Percentiles rank a stretch among this genome's conserved stretches.
Evolutionary conservation across 768 basidiomycete genomes (phyloP).

Genomic region (Tricholomella constricta): DNA sequence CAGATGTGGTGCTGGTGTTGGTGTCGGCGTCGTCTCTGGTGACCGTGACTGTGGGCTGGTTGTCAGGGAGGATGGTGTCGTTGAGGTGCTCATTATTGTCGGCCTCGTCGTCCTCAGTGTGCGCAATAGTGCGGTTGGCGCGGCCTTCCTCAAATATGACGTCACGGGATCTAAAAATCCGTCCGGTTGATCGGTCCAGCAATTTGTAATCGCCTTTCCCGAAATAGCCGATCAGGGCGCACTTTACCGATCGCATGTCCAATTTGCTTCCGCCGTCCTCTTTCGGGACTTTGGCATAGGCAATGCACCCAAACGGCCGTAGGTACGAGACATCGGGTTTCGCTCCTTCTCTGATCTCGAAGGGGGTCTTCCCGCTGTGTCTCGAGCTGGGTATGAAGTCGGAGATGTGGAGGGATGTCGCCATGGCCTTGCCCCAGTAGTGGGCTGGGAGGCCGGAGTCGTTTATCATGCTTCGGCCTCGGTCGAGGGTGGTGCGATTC

Average conservation of each 20-base stretch:
- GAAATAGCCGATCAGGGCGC: too few species aligned
- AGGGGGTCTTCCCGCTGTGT: constrained; percentile 4
- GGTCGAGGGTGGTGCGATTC: background rate
- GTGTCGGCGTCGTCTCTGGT: too few species aligned
- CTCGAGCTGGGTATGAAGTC: constrained; percentile 11
- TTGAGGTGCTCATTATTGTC: too few species aligned
- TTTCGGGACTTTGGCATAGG: constrained; percentile 11
- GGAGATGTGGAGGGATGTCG: background rate
- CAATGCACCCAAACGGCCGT: background rate
- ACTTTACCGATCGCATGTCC: too few species aligned
- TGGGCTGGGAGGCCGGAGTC: background rate
- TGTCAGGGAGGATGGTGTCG: too few species aligned
- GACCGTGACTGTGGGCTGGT: too few species aligned
- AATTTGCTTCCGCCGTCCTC: constrained; percentile 14
- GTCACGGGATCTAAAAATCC: background rate
- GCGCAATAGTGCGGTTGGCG: constrained; percentile 17
- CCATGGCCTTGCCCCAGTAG: constrained; percentile 10
- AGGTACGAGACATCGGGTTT: background rate
- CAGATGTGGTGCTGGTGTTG: too few species aligned
- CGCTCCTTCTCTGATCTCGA: constrained; percentile 11
- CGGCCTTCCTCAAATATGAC: constrained; percentile 18
- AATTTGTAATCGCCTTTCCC: too few species aligned
- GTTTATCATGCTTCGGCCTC: too few species aligned
- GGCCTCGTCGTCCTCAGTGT: too few species aligned
- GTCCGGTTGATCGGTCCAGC: background rate